phyloP scores from a whole-genome alignment of 1,284 basidiomycete genomes.

The Hypsizygus ulmarius region DNA sequence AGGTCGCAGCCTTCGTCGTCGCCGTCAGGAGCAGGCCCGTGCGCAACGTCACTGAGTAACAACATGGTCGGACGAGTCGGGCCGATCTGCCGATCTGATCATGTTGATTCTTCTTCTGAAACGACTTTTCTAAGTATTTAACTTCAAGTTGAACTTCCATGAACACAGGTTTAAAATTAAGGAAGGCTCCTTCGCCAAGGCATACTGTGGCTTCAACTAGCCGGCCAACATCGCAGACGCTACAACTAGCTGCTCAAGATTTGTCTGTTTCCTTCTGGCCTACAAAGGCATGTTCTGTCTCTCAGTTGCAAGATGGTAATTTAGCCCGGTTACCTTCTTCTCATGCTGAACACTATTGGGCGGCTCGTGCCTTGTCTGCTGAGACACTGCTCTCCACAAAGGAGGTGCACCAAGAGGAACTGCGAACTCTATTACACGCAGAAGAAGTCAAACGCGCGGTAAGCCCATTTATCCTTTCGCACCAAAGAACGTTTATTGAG shows the following conservation, averaged over 20 bases:
- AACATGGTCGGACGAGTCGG: too few species aligned
- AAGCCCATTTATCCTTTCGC: slow-evolving; percentile 20
- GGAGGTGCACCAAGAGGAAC: slow-evolving; percentile 45
- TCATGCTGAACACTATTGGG: slow-evolving; percentile 57
- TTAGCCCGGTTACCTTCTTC: slow-evolving; percentile 25
- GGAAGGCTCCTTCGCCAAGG: too few species aligned
- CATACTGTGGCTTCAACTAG: too few species aligned
- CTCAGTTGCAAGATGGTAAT: background rate
- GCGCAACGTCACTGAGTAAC: background rate
- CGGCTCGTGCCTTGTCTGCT: slow-evolving; percentile 55
- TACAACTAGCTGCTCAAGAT: slow-evolving; percentile 14
- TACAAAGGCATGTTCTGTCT: background rate
- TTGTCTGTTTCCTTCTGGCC: slow-evolving; percentile 11
- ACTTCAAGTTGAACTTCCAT: too few species aligned
- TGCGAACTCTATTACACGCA: slow-evolving; percentile 35
- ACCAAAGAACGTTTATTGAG: background rate
- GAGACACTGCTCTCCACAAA: slow-evolving; percentile 52
- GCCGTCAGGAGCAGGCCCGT: background rate
- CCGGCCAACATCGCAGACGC: slow-evolving; percentile 13
- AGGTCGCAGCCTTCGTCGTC: background rate
- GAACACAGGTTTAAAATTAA: too few species aligned
- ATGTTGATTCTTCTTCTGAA: too few species aligned
- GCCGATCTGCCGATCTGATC: too few species aligned
- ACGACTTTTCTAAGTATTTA: too few species aligned
- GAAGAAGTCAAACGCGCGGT: slow-evolving; percentile 49